Percentiles rank a stretch among this genome's conserved stretches.
Conservation (phyloP, 768 basidiomycete genomes). For the Suillus spraguei region DNA sequence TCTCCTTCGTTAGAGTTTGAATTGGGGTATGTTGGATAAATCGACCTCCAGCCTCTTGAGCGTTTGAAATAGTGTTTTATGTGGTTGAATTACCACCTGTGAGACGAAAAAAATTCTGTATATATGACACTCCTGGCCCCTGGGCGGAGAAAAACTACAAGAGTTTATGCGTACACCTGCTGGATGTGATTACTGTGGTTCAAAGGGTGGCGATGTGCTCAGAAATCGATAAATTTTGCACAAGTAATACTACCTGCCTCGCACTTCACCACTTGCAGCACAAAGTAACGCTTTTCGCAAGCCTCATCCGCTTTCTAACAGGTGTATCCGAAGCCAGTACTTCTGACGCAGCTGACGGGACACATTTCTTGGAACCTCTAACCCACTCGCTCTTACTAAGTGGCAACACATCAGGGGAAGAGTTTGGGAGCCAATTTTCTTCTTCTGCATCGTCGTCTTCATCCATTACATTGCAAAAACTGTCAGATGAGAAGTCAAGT, state of each 20-base stretch:
- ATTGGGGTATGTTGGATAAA: not conserved
- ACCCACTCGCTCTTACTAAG: constrained; percentile 17
- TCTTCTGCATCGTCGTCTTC: constrained; percentile 39
- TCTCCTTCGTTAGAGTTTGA: not conserved
- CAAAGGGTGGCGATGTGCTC: not conserved
- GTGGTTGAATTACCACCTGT: not conserved
- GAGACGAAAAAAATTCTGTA: not conserved
- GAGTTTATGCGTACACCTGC: not conserved
- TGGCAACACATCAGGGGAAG: constrained; percentile 45
- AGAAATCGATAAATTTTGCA: not conserved
- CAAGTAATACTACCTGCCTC: not conserved
- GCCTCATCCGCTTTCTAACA: constrained; percentile 27
- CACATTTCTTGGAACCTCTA: constrained; percentile 23
- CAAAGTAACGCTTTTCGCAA: not conserved
- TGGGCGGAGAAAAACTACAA: not conserved
- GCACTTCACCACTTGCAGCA: not conserved
- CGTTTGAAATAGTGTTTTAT: not conserved
- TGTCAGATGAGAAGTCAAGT: constrained; percentile 1
- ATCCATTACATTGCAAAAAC: constrained; percentile 12
- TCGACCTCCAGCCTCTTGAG: not conserved
- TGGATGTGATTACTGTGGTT: not conserved
- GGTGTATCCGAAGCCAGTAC: constrained; percentile 22
- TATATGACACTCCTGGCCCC: not conserved
- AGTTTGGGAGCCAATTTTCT: constrained; percentile 41
- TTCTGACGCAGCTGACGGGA: constrained; percentile 26